Percentiles rank a stretch among this genome's conserved stretches.
Conservation (phyloP, 805 yeast species). For the Yamadazyma akitaensis region DNA sequence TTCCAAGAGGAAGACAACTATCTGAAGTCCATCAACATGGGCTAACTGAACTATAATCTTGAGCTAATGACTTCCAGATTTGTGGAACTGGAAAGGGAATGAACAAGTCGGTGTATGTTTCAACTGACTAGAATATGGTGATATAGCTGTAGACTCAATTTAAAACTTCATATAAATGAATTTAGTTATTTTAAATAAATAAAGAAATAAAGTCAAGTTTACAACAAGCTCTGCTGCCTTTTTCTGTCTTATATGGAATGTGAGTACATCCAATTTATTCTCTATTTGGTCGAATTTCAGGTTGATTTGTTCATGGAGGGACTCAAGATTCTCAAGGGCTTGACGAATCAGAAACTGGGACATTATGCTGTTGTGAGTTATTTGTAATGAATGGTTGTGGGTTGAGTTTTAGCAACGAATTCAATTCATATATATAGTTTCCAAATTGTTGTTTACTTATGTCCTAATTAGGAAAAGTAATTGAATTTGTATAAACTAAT, state of each 20-base stretch:
- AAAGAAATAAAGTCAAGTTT: conserved; percentile 3
- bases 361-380: neutral
- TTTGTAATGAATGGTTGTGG: neutral
- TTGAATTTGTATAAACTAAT: neutral
- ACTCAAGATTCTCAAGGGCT: conserved; percentile 4
- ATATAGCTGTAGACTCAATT: neutral
- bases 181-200: conserved; percentile 2
- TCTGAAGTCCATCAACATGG: conserved; percentile 40
- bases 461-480: conserved; percentile 11
- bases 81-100: neutral
- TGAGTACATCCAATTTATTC: neutral
- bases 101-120: neutral
- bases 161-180: conserved; percentile 4
- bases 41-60: conserved; percentile 14
- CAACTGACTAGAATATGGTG: neutral
- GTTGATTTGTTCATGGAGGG: conserved; percentile 4
- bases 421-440: neutral
- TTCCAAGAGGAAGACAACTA: conserved; percentile 53
- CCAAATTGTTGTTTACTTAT: neutral
- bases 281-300: conserved; percentile 7
- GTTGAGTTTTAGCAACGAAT: neutral
- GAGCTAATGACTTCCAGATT: neutral
- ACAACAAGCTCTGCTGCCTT: conserved; percentile 1
- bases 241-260: neutral
- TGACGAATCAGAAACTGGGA: conserved; percentile 4